Evolutionary conservation across 2,329 filamentous ascomycete species (phyloP).

Genomic region (Blumeria hordei): DNA sequence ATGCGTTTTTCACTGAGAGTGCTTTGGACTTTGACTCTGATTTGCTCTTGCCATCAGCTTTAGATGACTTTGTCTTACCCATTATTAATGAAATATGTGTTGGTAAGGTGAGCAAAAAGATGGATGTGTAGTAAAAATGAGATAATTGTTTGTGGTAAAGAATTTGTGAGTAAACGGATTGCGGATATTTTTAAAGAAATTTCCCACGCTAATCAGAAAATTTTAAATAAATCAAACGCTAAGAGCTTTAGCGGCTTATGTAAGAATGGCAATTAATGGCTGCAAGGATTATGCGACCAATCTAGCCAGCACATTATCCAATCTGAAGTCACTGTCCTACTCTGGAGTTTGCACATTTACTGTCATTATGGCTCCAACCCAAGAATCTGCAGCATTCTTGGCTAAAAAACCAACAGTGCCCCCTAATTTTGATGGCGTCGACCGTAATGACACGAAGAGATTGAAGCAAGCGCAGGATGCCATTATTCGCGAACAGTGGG

Average conservation of each 20-base stretch:
- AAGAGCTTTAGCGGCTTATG: no score
- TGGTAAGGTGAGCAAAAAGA: no score
- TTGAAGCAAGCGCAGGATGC: constrained; percentile 68
- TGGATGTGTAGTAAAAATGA: no score
- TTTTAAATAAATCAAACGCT: no score
- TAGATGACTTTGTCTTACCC: constrained; percentile 42
- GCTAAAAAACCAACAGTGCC: constrained; percentile 64
- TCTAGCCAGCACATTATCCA: no score
- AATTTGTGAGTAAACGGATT: no score
- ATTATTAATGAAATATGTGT: constrained; percentile 16
- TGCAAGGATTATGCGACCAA: no score
- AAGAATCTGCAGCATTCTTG: constrained; percentile 61
- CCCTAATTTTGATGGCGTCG: constrained; percentile 65
- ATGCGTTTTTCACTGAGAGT: constrained; percentile 36
- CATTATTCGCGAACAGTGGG: constrained; percentile 70
- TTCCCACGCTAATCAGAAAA: no score
- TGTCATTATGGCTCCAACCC: constrained; percentile 42
- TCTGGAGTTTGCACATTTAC: neutral
- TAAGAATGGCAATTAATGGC: no score
- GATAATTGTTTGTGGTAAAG: no score
- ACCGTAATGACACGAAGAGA: constrained; percentile 60
- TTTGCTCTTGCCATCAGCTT: constrained; percentile 23
- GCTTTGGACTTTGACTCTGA: constrained; percentile 22
- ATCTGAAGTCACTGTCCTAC: no score
- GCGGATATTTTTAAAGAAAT: no score